phyloP scores from a whole-genome alignment of 2,329 filamentous ascomycete genomes.

The Fusarium sacchari region DNA sequence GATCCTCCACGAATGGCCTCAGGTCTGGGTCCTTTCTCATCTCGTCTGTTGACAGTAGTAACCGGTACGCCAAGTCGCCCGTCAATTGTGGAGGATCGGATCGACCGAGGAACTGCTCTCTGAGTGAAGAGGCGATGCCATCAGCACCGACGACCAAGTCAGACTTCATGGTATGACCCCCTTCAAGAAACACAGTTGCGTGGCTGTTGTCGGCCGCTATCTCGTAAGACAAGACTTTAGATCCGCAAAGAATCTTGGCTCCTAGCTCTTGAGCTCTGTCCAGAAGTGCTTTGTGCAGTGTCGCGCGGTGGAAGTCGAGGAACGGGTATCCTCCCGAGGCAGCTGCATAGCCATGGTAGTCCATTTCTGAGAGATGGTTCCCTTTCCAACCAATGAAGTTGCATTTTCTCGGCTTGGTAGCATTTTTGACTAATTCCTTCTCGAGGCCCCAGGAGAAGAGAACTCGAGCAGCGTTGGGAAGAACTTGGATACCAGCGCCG shows the following conservation, averaged over 20 bases:
- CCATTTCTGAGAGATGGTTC: slow-evolving; percentile 38
- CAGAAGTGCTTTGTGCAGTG: neutral
- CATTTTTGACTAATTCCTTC: slow-evolving; percentile 23
- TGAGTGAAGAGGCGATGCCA: neutral
- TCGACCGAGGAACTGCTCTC: slow-evolving; percentile 4
- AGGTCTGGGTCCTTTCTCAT: slow-evolving; percentile 59
- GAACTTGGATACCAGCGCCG: slow-evolving; percentile 42
- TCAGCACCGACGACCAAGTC: slow-evolving; percentile 2
- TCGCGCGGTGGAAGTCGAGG: slow-evolving; percentile 54
- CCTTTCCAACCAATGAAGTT: slow-evolving; percentile 44
- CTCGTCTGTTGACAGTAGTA: slow-evolving; percentile 59
- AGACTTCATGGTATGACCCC: neutral
- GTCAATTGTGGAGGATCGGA: slow-evolving; percentile 46
- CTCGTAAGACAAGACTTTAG: neutral
- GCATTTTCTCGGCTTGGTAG: slow-evolving; percentile 39
- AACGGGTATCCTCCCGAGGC: slow-evolving; percentile 49
- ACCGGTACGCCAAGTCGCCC: slow-evolving; percentile 66
- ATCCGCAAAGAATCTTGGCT: neutral
- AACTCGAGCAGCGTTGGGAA: slow-evolving; percentile 39
- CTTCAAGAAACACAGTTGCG: neutral
- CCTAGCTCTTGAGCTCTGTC: neutral
- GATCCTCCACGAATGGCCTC: slow-evolving; percentile 54
- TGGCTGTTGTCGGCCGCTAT: neutral
- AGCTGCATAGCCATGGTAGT: slow-evolving; percentile 35
- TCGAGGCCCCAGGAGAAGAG: slow-evolving; percentile 40